Evolutionary conservation across 352 stramenopile species (phyloP), one percentile per base, ranked within the genome.

Genomic region (Phytophthora capsici): DNA sequence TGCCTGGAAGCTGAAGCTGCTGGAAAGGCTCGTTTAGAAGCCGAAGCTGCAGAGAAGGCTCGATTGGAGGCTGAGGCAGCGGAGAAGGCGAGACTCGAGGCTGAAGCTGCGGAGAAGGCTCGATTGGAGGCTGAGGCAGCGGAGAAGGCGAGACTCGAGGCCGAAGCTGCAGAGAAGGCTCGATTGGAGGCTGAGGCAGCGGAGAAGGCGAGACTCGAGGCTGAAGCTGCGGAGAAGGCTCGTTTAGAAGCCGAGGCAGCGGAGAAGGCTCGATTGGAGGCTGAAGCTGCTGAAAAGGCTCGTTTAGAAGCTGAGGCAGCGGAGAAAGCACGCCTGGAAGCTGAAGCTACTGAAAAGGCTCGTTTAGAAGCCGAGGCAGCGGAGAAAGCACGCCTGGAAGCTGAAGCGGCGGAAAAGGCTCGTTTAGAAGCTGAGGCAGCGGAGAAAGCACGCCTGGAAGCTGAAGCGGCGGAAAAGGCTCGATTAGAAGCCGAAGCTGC

Each of bases 361-460:
- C 75, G 77, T 41, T 54, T 82, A 0, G 73, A 82, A 38, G 73
- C 73, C 13, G 69, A 78, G 28, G 62, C 57, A 0, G 37, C 41
- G 10, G 56, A 76, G 45, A 72, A 57, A 0, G 49, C 34, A 0
- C 0, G 34, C 0, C 34, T 41, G 0, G 38, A 45, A 0, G 41
- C 17, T n/a, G 20, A n/a, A 7, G n/a, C 19, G 5, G 30, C 37
- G 1, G 25, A 34, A 22, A 47, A 40, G 0, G 34, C 34, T 1
- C 6, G 19, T 1, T 4, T 45, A 0, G 49, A 57, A 17, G 49
- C 30, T 1, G 49, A 57, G 13, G 37, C 37, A 0, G 37, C 37
- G 1, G 32, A 57, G 13, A 57, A 37, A 6, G 44, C 23, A 0
- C 32, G 44, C 0, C 16, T 37, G 0, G 30, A 28, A 9, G 6